Conservation (phyloP, 164 flowering plant species). For the Kingdonia uniflora region DNA sequence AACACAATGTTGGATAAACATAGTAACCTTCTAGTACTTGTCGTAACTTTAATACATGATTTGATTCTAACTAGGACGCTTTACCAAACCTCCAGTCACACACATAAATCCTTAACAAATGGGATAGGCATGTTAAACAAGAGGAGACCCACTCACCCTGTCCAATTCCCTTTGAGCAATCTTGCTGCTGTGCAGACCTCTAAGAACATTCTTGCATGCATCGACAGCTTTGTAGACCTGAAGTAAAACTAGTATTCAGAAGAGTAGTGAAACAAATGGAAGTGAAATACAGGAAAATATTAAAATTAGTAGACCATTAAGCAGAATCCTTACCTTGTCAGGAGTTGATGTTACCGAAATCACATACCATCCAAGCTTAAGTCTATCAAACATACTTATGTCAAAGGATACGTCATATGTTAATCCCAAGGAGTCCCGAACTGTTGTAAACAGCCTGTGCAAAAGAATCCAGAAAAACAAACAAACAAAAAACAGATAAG, state of each 20-base stretch:
- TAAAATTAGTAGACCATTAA: too few relatives aligned
- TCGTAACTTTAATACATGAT: too few relatives aligned
- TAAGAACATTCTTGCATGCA: slow-evolving; percentile 91
- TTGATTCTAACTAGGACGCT: too few relatives aligned
- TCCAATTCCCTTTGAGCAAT: slow-evolving; percentile 84
- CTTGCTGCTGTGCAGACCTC: slow-evolving; percentile 80
- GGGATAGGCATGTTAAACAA: too few relatives aligned
- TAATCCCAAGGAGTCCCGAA: slow-evolving; percentile 91
- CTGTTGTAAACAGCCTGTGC: slow-evolving; percentile 93
- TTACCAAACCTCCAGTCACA: too few relatives aligned
- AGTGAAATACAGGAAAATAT: too few relatives aligned
- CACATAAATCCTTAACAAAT: too few relatives aligned
- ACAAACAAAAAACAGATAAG: neutral
- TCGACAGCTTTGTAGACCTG: slow-evolving; percentile 97
- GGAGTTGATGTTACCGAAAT: slow-evolving; percentile 97
- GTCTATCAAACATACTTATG: slow-evolving; percentile 85
- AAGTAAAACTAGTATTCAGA: neutral
- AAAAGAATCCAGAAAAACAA: slow-evolving; percentile 7
- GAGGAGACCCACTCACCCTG: slow-evolving; percentile 47
- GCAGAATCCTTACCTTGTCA: slow-evolving; percentile 47
- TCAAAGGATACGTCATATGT: slow-evolving; percentile 98
- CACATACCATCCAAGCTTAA: slow-evolving; percentile 96
- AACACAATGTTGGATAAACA: too few relatives aligned
- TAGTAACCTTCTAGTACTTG: too few relatives aligned
- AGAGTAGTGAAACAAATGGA: neutral